phyloP scores from a whole-genome alignment of 140 eudicot genomes.

The Oenanthe javanica region DNA sequence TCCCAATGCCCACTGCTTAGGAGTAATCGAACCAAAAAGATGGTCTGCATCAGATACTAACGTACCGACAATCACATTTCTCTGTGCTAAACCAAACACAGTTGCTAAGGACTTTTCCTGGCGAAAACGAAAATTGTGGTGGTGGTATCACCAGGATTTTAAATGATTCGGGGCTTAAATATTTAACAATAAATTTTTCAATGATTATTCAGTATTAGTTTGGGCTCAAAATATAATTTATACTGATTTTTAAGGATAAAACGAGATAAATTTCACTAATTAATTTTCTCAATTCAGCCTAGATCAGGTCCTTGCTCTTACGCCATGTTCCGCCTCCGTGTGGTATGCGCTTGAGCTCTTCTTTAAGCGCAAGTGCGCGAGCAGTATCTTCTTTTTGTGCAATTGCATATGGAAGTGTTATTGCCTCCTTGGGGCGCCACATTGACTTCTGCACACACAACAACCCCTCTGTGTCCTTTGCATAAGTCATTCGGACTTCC shows the following conservation, averaged over 20 bases:
- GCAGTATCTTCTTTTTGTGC: constrained; percentile 17
- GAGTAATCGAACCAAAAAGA: not conserved
- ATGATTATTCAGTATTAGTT: no score
- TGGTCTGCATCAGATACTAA: not conserved
- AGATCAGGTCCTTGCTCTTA: no score
- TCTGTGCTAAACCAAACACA: no score
- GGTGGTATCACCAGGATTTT: no score
- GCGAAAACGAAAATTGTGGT: no score
- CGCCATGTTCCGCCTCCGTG: not conserved
- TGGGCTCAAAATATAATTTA: no score
- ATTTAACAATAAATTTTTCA: no score
- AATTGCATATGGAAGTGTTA: constrained; percentile 52
- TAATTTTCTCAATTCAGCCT: no score
- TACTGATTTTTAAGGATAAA: no score
- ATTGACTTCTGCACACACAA: constrained; percentile 68
- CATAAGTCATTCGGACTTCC: constrained; percentile 73
- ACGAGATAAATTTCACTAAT: no score
- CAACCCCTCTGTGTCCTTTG: constrained; percentile 78
- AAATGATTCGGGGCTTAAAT: no score
- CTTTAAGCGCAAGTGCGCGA: not conserved
- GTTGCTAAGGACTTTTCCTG: no score
- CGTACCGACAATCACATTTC: not conserved
- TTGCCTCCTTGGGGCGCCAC: constrained; percentile 77
- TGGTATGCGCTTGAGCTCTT: not conserved
- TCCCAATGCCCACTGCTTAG: not conserved